These are phyloP conservation scores for Pestalotiopsis sp. DNA, from an alignment of 2,329 filamentous ascomycete genomes.

Conservation along the genomic window DNA sequence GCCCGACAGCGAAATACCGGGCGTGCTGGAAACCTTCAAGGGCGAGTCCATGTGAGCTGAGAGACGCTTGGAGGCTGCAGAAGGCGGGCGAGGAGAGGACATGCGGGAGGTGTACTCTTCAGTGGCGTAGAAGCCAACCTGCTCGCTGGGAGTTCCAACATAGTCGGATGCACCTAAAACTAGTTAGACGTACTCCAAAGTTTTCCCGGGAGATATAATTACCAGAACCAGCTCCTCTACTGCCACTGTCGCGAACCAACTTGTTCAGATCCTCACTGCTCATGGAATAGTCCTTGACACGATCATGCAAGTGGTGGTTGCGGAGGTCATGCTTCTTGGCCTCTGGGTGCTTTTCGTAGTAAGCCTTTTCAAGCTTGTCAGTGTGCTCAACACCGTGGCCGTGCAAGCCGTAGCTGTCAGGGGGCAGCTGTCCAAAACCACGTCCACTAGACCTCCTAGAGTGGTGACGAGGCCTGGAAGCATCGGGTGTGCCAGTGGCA, in stretches of 20 bases:
- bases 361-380: conserved; percentile 87
- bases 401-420: conserved; percentile 91
- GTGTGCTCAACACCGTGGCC: conserved; percentile 77
- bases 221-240: conserved; percentile 54
- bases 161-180: conserved; percentile 63
- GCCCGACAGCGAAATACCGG: conserved; percentile 32
- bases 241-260: conserved; percentile 75
- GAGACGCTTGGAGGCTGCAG: conserved; percentile 41
- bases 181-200: conserved; percentile 35
- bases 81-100: conserved; percentile 64
- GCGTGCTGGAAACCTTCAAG: conserved; percentile 30
- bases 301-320: conserved; percentile 55
- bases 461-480: conserved; percentile 53
- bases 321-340: conserved; percentile 73
- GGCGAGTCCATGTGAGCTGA: conserved; percentile 29
- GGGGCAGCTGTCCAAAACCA: conserved; percentile 65
- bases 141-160: conserved; percentile 81
- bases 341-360: conserved; percentile 92
- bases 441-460: conserved; percentile 73
- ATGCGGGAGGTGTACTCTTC: conserved; percentile 83
- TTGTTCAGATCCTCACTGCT: conserved; percentile 89
- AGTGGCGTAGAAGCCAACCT: conserved; percentile 84
- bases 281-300: conserved; percentile 75
- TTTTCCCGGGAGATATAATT: conserved; percentile 34
- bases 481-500: conserved; percentile 37